These are phyloP conservation scores for Pulveroboletus sp. DNA, from an alignment of 768 basidiomycete genomes.

Conservation along the genomic window DNA sequence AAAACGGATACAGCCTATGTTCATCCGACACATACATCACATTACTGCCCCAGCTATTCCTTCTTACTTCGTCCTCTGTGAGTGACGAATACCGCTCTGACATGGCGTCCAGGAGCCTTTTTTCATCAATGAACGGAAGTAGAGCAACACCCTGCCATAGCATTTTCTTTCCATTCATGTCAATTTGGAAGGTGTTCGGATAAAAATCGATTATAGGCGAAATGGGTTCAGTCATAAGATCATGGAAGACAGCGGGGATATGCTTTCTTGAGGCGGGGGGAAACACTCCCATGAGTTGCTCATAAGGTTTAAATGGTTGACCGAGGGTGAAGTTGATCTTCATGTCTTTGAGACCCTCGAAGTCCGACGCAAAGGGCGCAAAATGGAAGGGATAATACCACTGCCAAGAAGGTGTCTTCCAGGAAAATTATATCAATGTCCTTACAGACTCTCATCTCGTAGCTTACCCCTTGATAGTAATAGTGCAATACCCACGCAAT, in stretches of 20 bases:
- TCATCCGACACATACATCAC: slow-evolving; percentile 80
- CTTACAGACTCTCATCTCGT: neutral
- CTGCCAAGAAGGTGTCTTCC: slow-evolving; percentile 88
- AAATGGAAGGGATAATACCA: slow-evolving; percentile 99
- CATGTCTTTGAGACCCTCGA: slow-evolving; percentile 72
- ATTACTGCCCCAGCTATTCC: slow-evolving; percentile 84
- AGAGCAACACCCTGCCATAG: slow-evolving; percentile 98
- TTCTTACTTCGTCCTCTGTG: slow-evolving; percentile 71
- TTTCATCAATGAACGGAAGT: slow-evolving; percentile 90
- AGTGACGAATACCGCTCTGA: slow-evolving; percentile 56
- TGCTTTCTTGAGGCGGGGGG: slow-evolving; percentile 83
- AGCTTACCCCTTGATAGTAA: slow-evolving; percentile 93
- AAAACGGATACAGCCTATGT: slow-evolving; percentile 80
- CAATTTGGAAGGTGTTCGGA: slow-evolving; percentile 85
- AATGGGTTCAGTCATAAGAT: slow-evolving; percentile 78
- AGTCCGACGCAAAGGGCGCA: slow-evolving; percentile 96
- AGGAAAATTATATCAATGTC: slow-evolving; percentile 17
- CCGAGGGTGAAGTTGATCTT: slow-evolving; percentile 76
- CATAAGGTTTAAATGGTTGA: slow-evolving; percentile 92
- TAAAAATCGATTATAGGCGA: slow-evolving; percentile 98
- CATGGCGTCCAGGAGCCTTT: slow-evolving; percentile 82
- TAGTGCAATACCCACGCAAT: slow-evolving; percentile 94
- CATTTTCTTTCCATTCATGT: slow-evolving; percentile 99
- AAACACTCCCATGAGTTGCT: slow-evolving; percentile 98
- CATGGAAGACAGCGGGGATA: slow-evolving; percentile 81